Evolutionary conservation across 768 basidiomycete genomes (phyloP).

Genomic region (Boletus bicolor): DNA sequence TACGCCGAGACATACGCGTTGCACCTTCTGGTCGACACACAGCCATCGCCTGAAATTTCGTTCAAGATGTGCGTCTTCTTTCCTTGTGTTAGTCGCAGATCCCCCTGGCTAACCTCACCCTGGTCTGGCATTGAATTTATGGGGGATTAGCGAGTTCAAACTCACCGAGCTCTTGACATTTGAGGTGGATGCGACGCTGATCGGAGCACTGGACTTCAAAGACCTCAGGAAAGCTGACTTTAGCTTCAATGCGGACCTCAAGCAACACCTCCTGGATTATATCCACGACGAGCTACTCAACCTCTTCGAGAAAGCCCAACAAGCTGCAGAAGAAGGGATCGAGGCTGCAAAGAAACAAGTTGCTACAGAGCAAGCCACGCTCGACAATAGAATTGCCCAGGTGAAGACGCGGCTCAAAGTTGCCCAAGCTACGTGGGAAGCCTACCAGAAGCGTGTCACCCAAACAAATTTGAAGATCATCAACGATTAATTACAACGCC

Average conservation of each 20-base stretch:
- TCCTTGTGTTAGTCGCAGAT: not conserved
- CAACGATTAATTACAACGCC: not conserved
- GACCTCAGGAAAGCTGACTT: slow-evolving; percentile 6
- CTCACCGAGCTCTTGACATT: slow-evolving; percentile 5
- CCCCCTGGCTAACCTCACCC: not conserved
- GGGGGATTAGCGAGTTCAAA: not conserved
- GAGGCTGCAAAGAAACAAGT: not conserved
- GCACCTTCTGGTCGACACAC: slow-evolving; percentile 1
- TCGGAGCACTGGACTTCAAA: slow-evolving; percentile 1
- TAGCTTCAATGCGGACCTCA: slow-evolving; percentile 1
- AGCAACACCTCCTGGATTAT: slow-evolving; percentile 7
- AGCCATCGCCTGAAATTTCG: slow-evolving; percentile 1
- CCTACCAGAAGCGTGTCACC: not conserved
- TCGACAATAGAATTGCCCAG: not conserved
- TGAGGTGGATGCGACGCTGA: slow-evolving; percentile 5
- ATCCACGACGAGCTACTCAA: slow-evolving; percentile 1
- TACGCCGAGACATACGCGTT: not conserved
- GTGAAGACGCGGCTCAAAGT: not conserved
- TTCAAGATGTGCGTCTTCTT: slow-evolving; percentile 3
- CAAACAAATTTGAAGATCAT: not conserved
- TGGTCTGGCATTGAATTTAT: no score
- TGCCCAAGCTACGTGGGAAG: not conserved
- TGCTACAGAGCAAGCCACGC: not conserved
- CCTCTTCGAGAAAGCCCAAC: not conserved
- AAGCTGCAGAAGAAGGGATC: slow-evolving; percentile 1